phyloP scores from a whole-genome alignment of 2,329 filamentous ascomycete genomes.

The Talaromyces atroroseus region DNA sequence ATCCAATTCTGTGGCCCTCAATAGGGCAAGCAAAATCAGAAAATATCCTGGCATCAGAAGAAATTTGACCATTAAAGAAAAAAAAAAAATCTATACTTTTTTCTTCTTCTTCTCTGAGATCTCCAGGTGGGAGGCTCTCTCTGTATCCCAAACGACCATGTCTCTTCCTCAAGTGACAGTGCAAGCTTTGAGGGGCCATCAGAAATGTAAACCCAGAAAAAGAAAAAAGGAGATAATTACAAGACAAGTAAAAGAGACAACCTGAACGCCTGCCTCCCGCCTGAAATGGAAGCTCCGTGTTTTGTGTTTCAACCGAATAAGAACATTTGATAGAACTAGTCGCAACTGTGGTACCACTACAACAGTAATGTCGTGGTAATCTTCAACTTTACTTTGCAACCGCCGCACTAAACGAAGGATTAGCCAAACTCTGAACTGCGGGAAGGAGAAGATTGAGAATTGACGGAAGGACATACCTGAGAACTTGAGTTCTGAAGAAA shows the following conservation, averaged over 20 bases:
- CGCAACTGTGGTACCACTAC: neutral
- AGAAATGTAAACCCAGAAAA: neutral
- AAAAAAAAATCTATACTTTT: neutral
- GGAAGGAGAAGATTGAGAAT: neutral
- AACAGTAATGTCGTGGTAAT: slow-evolving; percentile 4
- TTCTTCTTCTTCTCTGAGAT: neutral
- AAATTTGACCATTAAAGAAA: neutral
- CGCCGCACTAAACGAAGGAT: slow-evolving; percentile 34
- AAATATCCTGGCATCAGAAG: neutral
- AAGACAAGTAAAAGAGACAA: slow-evolving; percentile 20
- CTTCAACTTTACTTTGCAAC: slow-evolving; percentile 44
- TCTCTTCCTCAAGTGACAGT: neutral
- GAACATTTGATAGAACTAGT: neutral
- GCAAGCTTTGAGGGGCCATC: slow-evolving; percentile 5
- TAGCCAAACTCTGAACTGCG: slow-evolving; percentile 13
- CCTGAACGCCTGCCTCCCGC: slow-evolving; percentile 41
- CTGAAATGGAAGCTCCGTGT: slow-evolving; percentile 22
- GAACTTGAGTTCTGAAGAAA: slow-evolving; percentile 96
- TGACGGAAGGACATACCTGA: slow-evolving; percentile 48
- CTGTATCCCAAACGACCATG: neutral
- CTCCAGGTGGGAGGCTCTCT: neutral
- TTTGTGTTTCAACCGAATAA: slow-evolving; percentile 16
- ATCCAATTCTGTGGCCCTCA: neutral
- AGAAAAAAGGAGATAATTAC: neutral
- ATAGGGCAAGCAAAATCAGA: neutral